Conservation (phyloP, 108 stramenopile species). For the Schizochytrium sp. region DNA sequence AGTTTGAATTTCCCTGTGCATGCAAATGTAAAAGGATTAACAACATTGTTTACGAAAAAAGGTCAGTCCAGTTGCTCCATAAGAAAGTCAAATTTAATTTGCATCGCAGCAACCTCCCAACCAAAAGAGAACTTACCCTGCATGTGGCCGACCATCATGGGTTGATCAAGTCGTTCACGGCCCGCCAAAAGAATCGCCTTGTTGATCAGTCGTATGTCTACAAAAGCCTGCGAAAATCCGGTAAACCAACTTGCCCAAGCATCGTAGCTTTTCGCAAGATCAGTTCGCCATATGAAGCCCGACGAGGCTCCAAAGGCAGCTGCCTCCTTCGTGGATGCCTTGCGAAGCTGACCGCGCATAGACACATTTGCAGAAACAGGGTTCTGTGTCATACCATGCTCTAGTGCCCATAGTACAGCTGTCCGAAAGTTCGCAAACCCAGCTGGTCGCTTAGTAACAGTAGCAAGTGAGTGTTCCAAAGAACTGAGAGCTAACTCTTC, state of each 20-base stretch:
- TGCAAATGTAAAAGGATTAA: background rate
- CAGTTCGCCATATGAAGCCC: constrained; percentile 13
- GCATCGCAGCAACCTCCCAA: background rate
- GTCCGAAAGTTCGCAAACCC: constrained; percentile 25
- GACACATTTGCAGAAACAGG: background rate
- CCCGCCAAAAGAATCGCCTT: constrained; percentile 51
- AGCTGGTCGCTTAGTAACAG: background rate
- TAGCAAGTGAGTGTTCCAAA: background rate
- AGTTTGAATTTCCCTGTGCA: constrained; percentile 54
- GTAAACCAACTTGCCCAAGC: constrained; percentile 23
- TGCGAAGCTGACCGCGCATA: constrained; percentile 40
- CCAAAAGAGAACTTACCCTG: constrained; percentile 51
- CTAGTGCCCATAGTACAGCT: constrained; percentile 21
- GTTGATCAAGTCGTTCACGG: constrained; percentile 11
- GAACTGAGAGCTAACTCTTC: constrained; percentile 28
- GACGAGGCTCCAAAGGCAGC: background rate
- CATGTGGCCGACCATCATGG: constrained; percentile 60
- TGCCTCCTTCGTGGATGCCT: background rate
- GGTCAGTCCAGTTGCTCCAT: no score
- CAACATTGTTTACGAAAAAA: background rate
- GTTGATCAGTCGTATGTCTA: constrained; percentile 23
- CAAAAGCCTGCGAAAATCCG: constrained; percentile 36
- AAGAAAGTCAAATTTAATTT: background rate
- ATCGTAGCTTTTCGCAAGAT: background rate
- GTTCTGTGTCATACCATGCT: constrained; percentile 29